Percentiles rank a stretch among this genome's conserved stretches.
These are phyloP conservation scores for Colletotrichum horii DNA, from an alignment of 2,329 filamentous ascomycete species.

Conservation along the genomic window DNA sequence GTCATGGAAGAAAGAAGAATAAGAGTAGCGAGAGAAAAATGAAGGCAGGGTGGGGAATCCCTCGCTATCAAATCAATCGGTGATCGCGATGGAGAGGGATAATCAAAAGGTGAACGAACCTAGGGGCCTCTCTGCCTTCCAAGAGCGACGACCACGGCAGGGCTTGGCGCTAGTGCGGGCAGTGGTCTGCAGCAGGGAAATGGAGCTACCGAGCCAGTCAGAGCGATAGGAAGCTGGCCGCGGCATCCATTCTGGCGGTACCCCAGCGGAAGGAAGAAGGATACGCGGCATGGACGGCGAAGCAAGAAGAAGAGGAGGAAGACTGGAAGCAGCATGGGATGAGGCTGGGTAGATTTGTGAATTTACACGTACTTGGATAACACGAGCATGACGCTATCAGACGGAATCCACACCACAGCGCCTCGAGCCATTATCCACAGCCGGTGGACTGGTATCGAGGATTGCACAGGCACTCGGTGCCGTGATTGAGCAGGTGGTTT, in stretches of 20 bases:
- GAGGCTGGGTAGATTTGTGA: neutral
- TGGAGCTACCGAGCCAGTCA: neutral
- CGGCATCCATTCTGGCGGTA: neutral
- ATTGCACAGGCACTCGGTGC: neutral
- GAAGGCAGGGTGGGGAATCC: neutral
- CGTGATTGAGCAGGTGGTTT: neutral
- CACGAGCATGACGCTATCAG: slow-evolving; percentile 1
- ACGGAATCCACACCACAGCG: neutral
- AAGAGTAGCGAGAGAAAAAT: neutral
- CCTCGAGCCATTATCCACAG: neutral
- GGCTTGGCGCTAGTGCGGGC: neutral
- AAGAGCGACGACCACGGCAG: neutral
- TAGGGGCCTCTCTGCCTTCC: neutral
- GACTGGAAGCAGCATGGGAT: neutral
- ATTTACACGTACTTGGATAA: neutral
- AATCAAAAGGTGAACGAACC: neutral
- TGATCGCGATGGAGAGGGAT: neutral
- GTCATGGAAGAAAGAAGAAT: neutral
- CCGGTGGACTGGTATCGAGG: neutral
- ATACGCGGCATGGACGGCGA: neutral
- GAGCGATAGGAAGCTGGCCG: neutral
- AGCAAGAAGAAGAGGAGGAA: neutral
- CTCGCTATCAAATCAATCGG: slow-evolving; percentile 6
- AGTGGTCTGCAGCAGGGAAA: neutral
- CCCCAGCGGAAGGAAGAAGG: neutral